Evolutionary conservation across 306 rosid genomes (phyloP).

Genomic region (Trifolium fragiferum): DNA sequence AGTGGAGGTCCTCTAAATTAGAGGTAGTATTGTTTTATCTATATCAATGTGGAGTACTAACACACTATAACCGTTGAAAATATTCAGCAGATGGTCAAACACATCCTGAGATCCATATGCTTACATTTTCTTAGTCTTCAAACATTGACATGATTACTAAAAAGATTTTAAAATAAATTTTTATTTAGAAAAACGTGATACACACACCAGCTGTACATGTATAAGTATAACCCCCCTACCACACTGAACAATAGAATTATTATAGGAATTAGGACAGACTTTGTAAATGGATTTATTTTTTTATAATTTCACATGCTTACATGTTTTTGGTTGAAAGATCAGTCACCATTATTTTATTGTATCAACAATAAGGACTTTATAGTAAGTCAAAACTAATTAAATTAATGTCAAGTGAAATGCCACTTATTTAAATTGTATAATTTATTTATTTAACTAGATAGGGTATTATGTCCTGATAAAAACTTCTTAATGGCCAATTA

Average conservation of each 20-base stretch:
- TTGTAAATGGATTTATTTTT: not conserved
- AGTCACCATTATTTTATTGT: conserved; percentile 13
- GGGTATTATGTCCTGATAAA: not conserved
- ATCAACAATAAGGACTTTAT: conserved; percentile 7
- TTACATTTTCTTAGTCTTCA: not conserved
- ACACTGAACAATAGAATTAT: not conserved
- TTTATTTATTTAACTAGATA: not conserved
- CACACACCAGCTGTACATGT: not conserved
- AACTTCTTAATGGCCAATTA: conserved; percentile 2
- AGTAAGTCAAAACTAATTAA: not conserved
- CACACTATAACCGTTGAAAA: conserved; percentile 1
- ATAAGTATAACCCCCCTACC: not conserved
- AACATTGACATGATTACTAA: conserved; percentile 12
- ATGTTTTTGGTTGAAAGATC: not conserved
- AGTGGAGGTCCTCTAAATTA: conserved; percentile 46
- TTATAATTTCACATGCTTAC: not conserved
- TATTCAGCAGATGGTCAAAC: conserved; percentile 19
- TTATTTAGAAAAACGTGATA: not conserved
- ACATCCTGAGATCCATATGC: conserved; percentile 13
- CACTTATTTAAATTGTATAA: not conserved
- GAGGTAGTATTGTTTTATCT: too few relatives aligned
- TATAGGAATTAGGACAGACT: not conserved
- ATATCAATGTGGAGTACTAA: not conserved
- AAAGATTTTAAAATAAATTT: not conserved
- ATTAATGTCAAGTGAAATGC: not conserved